Base-by-base conservation (phyloP, 164 flowering plant species). In the Paratinospora sagittata region DNA sequence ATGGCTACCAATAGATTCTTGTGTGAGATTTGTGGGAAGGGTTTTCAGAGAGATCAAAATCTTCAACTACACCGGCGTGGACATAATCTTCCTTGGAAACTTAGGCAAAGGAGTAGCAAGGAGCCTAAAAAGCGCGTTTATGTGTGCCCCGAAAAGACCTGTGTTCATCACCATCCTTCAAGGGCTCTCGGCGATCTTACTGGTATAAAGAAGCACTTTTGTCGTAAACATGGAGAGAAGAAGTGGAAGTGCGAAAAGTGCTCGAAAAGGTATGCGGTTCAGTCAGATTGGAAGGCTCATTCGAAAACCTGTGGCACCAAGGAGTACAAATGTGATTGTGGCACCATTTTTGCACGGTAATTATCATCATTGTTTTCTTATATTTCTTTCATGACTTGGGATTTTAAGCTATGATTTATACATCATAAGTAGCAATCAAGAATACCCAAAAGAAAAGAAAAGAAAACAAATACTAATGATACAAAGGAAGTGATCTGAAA, bases 211-310 rank as follows among this genome's bases (percentile, higher is more conserved):
- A 93, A 93, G 74, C 98, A 93, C 80, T 93, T 88, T 67, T 91
- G 91, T 37, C 55, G 98, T 73, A 93, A 93, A 72, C 98, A 93
- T 55, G 98, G 98, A 9, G 98, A 93, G 89, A 93, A 91, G 88
- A 91, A 93, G 81, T 93, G 98, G 98, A 93, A 93, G 87, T 93
- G 98, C 26, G 96, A 90, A 65, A 93, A 91, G 80, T 93, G 98
- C 79, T 85, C 91, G 0, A 93, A 93, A 84, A 74, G 88, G 19
- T 93, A 93, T 65, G 98, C 98, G 2, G 98, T 93, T 69, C 97
- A 89, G 74, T 91, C 97, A 0, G 98, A 93, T 71, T 89, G 94
- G 91, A 93, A 93, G 67, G 98, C 98, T 0, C 98, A 93, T 80
- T 85, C 91, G 5, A 93, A 93, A 74, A 89, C 93, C 45, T 93